These are phyloP conservation scores for Fistulina hepatica DNA, from an alignment of 1,284 basidiomycete species.

Conservation along the genomic window DNA sequence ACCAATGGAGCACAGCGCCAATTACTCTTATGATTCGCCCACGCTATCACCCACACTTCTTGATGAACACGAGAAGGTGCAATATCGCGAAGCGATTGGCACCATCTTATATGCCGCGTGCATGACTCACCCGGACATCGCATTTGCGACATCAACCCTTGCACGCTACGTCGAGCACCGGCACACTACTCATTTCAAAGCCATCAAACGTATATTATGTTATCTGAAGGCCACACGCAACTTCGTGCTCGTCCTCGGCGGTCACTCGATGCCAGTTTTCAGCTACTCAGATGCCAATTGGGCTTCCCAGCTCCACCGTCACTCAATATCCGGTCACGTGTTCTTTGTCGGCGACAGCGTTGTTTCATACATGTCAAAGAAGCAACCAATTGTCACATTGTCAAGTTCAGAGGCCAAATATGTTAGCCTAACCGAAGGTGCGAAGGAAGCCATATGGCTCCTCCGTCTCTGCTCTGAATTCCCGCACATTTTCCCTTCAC, in stretches of 20 bases:
- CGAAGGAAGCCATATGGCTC: constrained; percentile 21
- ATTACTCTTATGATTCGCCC: constrained; percentile 12
- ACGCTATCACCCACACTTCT: constrained; percentile 11
- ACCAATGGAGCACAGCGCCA: constrained; percentile 13
- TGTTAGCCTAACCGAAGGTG: constrained; percentile 18
- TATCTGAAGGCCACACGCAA: constrained; percentile 2
- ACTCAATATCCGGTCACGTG: constrained; percentile 18
- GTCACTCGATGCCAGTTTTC: background rate
- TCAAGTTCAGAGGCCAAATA: constrained; percentile 24
- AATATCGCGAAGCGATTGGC: constrained; percentile 7
- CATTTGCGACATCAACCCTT: constrained; percentile 1
- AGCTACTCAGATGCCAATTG: constrained; percentile 21
- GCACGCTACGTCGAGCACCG: constrained; percentile 1
- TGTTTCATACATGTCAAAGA: constrained; percentile 17
- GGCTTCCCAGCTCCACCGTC: constrained; percentile 13
- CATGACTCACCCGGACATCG: constrained; percentile 4
- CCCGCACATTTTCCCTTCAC: too few relatives aligned
- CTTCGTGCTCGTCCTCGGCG: constrained; percentile 2
- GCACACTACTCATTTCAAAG: constrained; percentile 2
- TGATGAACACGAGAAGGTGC: constrained; percentile 12
- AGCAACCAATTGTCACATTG: constrained; percentile 20
- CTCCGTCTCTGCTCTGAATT: constrained; percentile 12
- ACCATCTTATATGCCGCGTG: background rate
- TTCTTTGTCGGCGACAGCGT: constrained; percentile 17
- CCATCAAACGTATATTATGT: background rate